Base-by-base conservation (phyloP, 805 yeast species). In the Saturnispora halmiae region DNA sequence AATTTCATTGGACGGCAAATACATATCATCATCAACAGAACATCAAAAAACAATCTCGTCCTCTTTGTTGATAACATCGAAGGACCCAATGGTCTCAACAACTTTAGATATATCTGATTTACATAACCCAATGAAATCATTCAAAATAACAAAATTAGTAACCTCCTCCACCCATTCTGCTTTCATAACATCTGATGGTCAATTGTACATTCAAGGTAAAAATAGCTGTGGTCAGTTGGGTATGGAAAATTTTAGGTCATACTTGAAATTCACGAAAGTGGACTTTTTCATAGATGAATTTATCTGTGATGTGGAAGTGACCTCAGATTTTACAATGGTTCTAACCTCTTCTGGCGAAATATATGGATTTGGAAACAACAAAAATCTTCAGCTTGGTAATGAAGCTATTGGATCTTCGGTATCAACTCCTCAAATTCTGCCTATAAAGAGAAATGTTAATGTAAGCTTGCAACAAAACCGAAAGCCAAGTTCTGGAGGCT, bases 321-420 rank as follows among this genome's bases (percentile, higher is more conserved):
- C 86, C 39, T 74, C 76, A 49, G 81, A 82, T 51, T 95, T 84
- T 53, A 64, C 84, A 0, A 51, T 86, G 8, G 80, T 72, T 0
- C 49, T 82, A 16, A 71, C 81, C 0, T 51, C 61, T 0, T 49
- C 59, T 13, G 76, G 77, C 29, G 69, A 69, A n/a, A 63, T 85
- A 2, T 81, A 67, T 46, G 60, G 87, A 0, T 88, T 95, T 94
- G 96, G 96, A 0, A 36, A 38, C 20, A 38, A 67, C 75, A 45
- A 84, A 84, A 51, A 64, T 68, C 14, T 28, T 20, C 38, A 43
- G 69, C 58, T 54, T 72, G 71, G 49, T 3, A 11, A 32, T 2
- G 22, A 38, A 15, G 25, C 44, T 13, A 35, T 38, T 14, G 43
- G 34, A 14, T 30, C 35, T 5, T 29, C 39, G 14, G 14, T 32